phyloP scores from a whole-genome alignment of 495 filamentous ascomycete genomes.

The Penicillium simplicissimum region DNA sequence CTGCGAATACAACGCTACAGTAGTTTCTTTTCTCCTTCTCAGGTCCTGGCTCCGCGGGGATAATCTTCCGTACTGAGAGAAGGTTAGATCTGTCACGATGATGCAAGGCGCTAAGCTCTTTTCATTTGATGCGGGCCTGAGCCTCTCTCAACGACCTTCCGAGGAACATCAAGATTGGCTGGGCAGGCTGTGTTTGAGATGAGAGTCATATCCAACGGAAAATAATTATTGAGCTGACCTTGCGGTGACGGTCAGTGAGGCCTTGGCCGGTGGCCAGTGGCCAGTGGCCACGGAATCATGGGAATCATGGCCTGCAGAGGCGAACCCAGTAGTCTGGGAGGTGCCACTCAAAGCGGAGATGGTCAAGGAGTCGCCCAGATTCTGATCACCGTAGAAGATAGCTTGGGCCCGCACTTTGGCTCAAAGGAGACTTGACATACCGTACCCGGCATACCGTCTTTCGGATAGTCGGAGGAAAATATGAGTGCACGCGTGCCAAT shows the following conservation, averaged over 20 bases:
- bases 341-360: conserved; percentile 22
- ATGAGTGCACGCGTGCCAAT: background rate
- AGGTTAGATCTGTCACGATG: background rate
- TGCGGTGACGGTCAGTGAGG: conserved; percentile 6
- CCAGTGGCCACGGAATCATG: conserved; percentile 1
- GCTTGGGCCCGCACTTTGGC: background rate
- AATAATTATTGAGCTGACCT: background rate
- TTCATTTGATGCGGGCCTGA: background rate
- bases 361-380: conserved; percentile 2
- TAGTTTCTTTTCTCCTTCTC: background rate
- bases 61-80: background rate
- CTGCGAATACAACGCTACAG: background rate
- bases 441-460: background rate
- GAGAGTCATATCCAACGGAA: background rate
- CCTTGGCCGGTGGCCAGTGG: too few species aligned
- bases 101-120: conserved; percentile 2
- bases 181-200: background rate
- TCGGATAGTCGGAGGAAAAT: background rate
- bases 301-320: background rate
- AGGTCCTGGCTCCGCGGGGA: background rate
- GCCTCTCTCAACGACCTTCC: background rate
- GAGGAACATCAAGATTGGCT: background rate
- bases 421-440: background rate
- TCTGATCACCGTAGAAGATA: conserved; percentile 1
- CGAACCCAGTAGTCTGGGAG: conserved; percentile 16